Base-by-base conservation (phyloP, 495 filamentous ascomycete species). In the Hapsidospora chrysogenum region DNA sequence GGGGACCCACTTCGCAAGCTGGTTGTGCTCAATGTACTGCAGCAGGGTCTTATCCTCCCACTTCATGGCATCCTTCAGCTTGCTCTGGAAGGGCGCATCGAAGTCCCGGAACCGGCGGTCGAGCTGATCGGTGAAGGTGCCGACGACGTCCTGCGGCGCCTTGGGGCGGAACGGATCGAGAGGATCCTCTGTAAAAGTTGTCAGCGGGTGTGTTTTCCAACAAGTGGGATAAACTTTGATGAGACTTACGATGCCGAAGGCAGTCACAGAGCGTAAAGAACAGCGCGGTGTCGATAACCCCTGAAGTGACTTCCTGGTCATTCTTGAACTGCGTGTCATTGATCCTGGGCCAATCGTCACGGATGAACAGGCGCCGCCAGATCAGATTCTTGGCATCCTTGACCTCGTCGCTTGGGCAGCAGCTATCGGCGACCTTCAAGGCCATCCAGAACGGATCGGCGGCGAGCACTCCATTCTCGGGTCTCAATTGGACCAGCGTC, bases 331-430 rank as follows among this genome's bases (percentile, higher is more conserved):
- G 57, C n/a, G 66, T 68, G 34, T 61, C 54, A 43, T 72, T 72
- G 42, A 78, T 57, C 17, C 44, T 52, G 31, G 63, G 62, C 80
- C 83, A 93, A 48, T 92, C 70, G 46, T 92, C 82, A 30, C 69
- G 68, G 35, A 85, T 66, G 41, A 76, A 73, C 45, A 80, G 81
- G 25, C 85, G 72, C 42, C 85, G 73, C 85, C 85, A 94, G 36
- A 92, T 77, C 18, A 87, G 63, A 23, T 71, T 74, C 43, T 78
- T 69, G 28, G 74, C 55, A 31, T 73, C 60, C 26, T 61, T 51
- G 22, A 68, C 66, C 2, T 66, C 66, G 10, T 63, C 57, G 17
- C 61, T 56, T 41, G 66, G 60, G 15, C 63, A 63, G 28, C 68
- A 63, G 25, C 68, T 58, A 33, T 63, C 63, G 6, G 87, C 64